Evolutionary conservation across 371 early-diverging fungal genomes (phyloP), one percentile per base, ranked within the genome.

Genomic region (Dichotomocladium elegans): DNA sequence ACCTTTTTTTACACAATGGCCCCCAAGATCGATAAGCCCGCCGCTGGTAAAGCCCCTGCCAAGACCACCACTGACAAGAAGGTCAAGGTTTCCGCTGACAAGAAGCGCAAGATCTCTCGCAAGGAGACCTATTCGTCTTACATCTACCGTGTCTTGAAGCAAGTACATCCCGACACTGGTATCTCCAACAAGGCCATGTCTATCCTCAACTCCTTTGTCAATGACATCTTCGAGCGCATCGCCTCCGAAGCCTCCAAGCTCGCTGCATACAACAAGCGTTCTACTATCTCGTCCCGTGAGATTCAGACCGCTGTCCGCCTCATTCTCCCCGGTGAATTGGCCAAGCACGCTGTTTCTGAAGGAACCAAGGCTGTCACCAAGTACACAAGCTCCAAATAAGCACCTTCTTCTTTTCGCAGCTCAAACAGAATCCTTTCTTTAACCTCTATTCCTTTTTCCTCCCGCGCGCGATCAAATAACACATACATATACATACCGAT

Each of bases 131-230:
- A 89, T 87, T 83, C 88, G 50, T 82, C 90, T 67, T 93, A 91
- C 85, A 93, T 93, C 79, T 92, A 91, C 87, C 90, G 89, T 81
- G 93, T 92, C 59, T 74, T 93, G 66, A 89, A 89, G 79, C 94
- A 93, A 74, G 92, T 92, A 55, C 93, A 92, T 84, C 93, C 93
- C 66, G 93, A 95, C 70, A 92, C 92, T 57, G 95, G 95, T 80
- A 93, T 96, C 82, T 93, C 94, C 80, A 93, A 92, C 93, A 94
- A 94, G 88, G 95, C 95, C 83, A 96, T 96, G 97, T 89, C 90
- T 57, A 95, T 96, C 79, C 81, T 96, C 77, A 95, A 96, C 94
- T 94, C 94, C 41, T 96, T 96, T 68, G 95, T 96, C 70, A 90
- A 92, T 79, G 97, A 96, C 69, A 94, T 96, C 78, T 96, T 95